Conservation (phyloP, 2,329 filamentous ascomycete genomes). For the Cladosporium sphaerospermum region DNA sequence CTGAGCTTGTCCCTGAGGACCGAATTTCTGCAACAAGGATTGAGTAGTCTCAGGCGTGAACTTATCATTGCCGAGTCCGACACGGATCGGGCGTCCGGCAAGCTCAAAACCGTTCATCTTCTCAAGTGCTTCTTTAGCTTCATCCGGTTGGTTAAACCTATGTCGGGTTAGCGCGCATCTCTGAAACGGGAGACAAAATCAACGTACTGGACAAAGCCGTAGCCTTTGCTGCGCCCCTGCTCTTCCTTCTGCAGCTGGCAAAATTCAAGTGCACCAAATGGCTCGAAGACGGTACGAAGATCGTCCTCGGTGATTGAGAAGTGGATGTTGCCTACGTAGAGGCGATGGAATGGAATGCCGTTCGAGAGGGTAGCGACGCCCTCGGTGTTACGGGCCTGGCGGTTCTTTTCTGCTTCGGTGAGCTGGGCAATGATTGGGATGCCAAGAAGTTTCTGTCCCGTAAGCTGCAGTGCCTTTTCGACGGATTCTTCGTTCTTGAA, state of each 20-base stretch:
- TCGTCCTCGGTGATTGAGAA: slow-evolving; percentile 98
- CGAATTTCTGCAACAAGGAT: slow-evolving; percentile 86
- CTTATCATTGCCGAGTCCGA: slow-evolving; percentile 99
- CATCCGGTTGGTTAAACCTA: slow-evolving; percentile 59
- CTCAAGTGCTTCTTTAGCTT: slow-evolving; percentile 90
- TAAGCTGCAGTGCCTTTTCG: slow-evolving; percentile 88
- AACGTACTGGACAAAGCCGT: slow-evolving; percentile 96
- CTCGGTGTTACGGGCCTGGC: slow-evolving; percentile 81
- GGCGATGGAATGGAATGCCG: slow-evolving; percentile 89
- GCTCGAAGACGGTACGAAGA: slow-evolving; percentile 91
- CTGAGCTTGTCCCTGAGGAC: slow-evolving; percentile 54
- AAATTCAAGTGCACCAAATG: slow-evolving; percentile 95
- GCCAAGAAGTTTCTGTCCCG: slow-evolving; percentile 95
- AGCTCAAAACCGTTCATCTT: slow-evolving; percentile 98
- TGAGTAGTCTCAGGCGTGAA: slow-evolving; percentile 96
- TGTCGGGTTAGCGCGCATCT: slow-evolving; percentile 11
- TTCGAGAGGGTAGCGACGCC: slow-evolving; percentile 63
- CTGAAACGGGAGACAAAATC: background rate
- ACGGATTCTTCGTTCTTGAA: slow-evolving; percentile 96
- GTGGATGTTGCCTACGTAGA: slow-evolving; percentile 98
- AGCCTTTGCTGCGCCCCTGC: slow-evolving; percentile 80
- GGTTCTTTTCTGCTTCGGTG: slow-evolving; percentile 98
- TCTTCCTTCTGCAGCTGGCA: slow-evolving; percentile 97
- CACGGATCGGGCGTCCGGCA: slow-evolving; percentile 91
- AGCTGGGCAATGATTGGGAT: slow-evolving; percentile 98